These are phyloP conservation scores for Chionographis japonica DNA, from an alignment of 106 monocot genomes.

Conservation along the genomic window DNA sequence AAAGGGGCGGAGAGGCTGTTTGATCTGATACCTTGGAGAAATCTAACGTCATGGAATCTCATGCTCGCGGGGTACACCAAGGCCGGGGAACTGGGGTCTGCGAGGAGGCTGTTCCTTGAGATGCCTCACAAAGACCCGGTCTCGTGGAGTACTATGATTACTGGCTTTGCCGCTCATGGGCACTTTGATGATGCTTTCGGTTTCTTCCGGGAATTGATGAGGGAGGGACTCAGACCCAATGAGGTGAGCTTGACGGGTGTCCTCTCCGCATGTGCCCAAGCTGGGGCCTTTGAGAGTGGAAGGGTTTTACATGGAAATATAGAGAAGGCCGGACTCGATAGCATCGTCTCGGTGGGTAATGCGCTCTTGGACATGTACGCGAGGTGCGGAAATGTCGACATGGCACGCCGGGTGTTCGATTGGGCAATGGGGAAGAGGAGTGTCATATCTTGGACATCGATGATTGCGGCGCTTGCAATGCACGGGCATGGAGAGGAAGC, in stretches of 20 bases:
- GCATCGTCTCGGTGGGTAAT: constrained; percentile 35
- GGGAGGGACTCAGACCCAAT: constrained; percentile 29
- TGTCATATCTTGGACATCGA: constrained; percentile 58
- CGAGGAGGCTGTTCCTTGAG: constrained; percentile 30
- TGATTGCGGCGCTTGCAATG: constrained; percentile 62
- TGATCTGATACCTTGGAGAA: constrained; percentile 33
- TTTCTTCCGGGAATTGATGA: constrained; percentile 41
- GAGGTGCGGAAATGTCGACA: constrained; percentile 46
- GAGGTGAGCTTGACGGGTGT: constrained; percentile 50
- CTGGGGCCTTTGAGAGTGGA: constrained; percentile 52
- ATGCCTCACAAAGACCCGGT: constrained; percentile 43
- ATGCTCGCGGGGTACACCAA: constrained; percentile 60
- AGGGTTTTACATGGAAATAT: constrained; percentile 34
- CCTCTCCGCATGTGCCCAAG: constrained; percentile 48
- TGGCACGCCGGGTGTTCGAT: constrained; percentile 41
- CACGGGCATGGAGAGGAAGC: constrained; percentile 52
- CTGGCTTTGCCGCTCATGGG: constrained; percentile 42
- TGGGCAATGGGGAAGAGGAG: constrained; percentile 32
- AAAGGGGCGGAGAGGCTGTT: constrained; percentile 30
- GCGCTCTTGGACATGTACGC: constrained; percentile 60
- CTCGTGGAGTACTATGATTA: constrained; percentile 71
- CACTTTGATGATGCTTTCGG: constrained; percentile 29
- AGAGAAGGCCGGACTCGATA: constrained; percentile 26
- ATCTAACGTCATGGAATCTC: constrained; percentile 62
- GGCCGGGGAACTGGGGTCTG: constrained; percentile 27